Conservation (phyloP, 2,329 filamentous ascomycete species). For the Alternaria consortialis region DNA sequence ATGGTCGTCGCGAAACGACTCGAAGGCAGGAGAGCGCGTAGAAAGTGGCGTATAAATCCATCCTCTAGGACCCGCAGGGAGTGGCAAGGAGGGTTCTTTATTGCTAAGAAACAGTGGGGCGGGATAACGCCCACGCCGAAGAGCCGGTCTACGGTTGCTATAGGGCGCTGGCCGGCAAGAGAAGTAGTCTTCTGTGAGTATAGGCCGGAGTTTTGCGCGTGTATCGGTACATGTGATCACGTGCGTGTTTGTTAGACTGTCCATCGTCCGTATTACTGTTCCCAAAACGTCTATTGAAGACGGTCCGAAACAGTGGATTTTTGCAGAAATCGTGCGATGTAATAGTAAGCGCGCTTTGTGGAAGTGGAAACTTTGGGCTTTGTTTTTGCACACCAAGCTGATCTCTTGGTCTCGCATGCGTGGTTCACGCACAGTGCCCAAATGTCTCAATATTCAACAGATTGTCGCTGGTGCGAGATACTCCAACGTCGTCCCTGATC, state of each 20-base stretch:
- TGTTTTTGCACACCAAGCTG: neutral
- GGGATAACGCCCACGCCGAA: neutral
- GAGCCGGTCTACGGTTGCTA: too few relatives aligned
- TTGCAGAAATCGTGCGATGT: neutral
- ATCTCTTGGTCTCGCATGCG: neutral
- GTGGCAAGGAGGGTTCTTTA: neutral
- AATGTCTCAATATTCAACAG: neutral
- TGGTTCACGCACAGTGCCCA: neutral
- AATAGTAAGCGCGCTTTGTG: neutral
- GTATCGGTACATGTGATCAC: neutral
- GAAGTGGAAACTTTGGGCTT: neutral
- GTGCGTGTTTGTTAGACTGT: neutral
- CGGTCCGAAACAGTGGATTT: neutral
- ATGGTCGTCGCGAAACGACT: constrained; percentile 12
- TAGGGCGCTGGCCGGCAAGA: neutral
- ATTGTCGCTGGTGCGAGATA: neutral
- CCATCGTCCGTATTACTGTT: neutral
- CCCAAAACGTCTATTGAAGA: neutral
- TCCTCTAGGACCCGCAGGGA: constrained; percentile 7
- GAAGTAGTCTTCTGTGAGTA: constrained; percentile 3
- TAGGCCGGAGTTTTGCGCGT: neutral
- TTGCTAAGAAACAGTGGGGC: neutral
- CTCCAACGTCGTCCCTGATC: neutral
- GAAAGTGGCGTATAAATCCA: constrained; percentile 8
- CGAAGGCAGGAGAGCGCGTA: neutral